A percentile compares a stretch with the other conserved stretches of the same genome.
These are phyloP conservation scores for Aureobasidium sp. DNA, from an alignment of 2,329 filamentous ascomycete species.

Conservation along the genomic window DNA sequence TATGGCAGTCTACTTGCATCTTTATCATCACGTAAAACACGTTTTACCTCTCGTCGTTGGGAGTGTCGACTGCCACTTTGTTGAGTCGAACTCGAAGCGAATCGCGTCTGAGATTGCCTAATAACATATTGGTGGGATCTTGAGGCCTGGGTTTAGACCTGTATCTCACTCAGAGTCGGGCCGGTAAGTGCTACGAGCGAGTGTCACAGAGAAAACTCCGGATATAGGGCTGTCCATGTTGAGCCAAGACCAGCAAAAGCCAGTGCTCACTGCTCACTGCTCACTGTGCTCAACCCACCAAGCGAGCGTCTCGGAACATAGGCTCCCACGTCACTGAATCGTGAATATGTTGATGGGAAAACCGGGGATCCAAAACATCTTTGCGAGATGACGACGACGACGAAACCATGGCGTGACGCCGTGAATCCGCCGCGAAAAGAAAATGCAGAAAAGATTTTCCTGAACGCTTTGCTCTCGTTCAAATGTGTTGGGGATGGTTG, in stretches of 20 bases:
- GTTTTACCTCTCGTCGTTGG: background rate
- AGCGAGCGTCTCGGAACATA: background rate
- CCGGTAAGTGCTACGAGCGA: background rate
- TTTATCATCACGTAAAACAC: background rate
- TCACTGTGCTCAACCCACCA: background rate
- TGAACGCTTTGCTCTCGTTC: background rate
- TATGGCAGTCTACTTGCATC: background rate
- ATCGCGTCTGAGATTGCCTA: background rate
- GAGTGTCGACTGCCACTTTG: background rate
- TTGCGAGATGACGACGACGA: constrained; percentile 1
- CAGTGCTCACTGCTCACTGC: background rate
- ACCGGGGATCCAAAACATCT: background rate
- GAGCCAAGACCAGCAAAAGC: background rate
- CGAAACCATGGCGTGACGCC: constrained; percentile 2
- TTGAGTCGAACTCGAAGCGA: background rate
- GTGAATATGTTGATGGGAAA: background rate
- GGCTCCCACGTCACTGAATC: background rate
- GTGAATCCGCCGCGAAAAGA: constrained; percentile 10
- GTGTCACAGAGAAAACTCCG: constrained; percentile 9
- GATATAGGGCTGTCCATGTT: background rate
- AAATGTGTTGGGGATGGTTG: constrained; percentile 9
- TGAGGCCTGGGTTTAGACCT: background rate
- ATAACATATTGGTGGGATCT: background rate
- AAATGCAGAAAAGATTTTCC: background rate
- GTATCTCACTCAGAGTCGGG: constrained; percentile 5